phyloP scores from a whole-genome alignment of 148 eudicot species.

The Talinum fruticosum region DNA sequence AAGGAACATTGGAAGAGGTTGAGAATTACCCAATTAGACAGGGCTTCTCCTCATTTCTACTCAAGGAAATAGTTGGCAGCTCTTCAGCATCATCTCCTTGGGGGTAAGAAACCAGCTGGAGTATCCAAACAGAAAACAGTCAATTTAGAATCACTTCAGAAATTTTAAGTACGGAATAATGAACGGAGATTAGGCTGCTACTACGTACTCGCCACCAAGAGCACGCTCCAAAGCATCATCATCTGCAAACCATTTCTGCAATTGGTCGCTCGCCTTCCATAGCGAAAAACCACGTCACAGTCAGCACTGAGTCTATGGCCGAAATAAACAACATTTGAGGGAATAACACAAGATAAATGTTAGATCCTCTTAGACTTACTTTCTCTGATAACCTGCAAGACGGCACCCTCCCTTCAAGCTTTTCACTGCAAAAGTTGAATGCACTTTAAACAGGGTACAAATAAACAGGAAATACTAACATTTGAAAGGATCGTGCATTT shows the following conservation, averaged over 20 bases:
- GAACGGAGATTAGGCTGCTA: background rate
- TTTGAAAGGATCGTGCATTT: no score
- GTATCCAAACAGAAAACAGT: background rate
- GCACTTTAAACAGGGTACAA: background rate
- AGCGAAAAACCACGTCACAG: background rate
- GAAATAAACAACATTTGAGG: constrained; percentile 1
- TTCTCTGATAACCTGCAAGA: constrained; percentile 58
- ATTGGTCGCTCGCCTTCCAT: constrained; percentile 70
- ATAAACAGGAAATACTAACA: background rate
- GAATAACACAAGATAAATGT: background rate
- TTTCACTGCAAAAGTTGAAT: constrained; percentile 34
- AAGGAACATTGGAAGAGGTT: background rate
- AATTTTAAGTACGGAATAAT: background rate
- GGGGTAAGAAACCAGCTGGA: constrained; percentile 86
- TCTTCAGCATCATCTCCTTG: constrained; percentile 37
- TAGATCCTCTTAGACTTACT: constrained; percentile 16
- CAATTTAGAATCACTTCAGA: background rate
- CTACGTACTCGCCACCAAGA: constrained; percentile 68
- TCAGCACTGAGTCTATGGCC: constrained; percentile 3
- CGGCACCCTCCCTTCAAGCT: constrained; percentile 59
- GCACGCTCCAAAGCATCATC: constrained; percentile 98
- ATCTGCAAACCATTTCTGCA: constrained; percentile 77
- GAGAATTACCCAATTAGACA: constrained; percentile 62
- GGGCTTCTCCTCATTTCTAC: constrained; percentile 56
- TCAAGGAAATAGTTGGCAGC: constrained; percentile 49